Conservation (phyloP, 169 alveolate genomes). For the Plasmodium knowlesi region DNA sequence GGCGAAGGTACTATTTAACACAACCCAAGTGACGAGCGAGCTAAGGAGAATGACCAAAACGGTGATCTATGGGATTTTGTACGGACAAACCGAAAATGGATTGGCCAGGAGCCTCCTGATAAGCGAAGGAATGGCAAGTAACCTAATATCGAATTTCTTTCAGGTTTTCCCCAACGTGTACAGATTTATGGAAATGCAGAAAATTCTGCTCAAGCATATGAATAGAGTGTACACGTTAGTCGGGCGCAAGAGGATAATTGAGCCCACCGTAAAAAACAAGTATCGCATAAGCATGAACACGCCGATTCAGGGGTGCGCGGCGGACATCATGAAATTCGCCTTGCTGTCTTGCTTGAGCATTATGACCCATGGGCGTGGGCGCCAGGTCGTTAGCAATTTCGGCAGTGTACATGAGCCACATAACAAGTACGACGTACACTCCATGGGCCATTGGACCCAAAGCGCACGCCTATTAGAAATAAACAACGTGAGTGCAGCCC, state of each 20-base stretch:
- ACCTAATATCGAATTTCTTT: conserved; percentile 76
- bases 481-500: background rate
- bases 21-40: conserved; percentile 77
- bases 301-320: conserved; percentile 84
- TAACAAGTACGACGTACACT: no score
- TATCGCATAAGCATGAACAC: conserved; percentile 81
- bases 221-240: conserved; percentile 76
- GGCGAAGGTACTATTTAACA: conserved; percentile 75
- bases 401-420: no score
- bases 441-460: background rate
- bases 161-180: conserved; percentile 73
- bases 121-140: conserved; percentile 73
- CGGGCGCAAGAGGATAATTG: conserved; percentile 77
- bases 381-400: no score
- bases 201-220: conserved; percentile 48
- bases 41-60: conserved; percentile 80
- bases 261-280: conserved; percentile 56
- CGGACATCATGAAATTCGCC: conserved; percentile 82
- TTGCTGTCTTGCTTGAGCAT: conserved; percentile 30
- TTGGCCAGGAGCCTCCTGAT: conserved; percentile 76
- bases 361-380: background rate
- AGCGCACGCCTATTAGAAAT: conserved; percentile 7
- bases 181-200: conserved; percentile 76
- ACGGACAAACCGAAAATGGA: conserved; percentile 82
- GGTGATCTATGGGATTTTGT: conserved; percentile 80